A percentile compares a stretch with the other conserved stretches of the same genome.
Evolutionary conservation across 106 monocot genomes (phyloP).

Genomic region (Allium fistulosum): DNA sequence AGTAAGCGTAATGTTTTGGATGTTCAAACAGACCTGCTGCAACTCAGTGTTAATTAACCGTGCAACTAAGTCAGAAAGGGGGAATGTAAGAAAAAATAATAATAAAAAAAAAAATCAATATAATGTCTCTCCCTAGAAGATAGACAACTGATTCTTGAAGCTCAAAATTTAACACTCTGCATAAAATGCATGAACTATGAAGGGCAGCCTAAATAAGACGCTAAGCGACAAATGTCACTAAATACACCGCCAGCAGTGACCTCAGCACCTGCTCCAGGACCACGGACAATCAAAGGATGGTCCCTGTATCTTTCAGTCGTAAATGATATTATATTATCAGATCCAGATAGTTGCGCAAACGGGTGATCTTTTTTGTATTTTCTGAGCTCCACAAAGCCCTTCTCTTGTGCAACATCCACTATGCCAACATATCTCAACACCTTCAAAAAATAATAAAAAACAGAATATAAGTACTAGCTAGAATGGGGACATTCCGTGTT

Average conservation of each 20-base stretch:
- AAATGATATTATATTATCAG: conserved; percentile 97
- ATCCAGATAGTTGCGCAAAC: conserved; percentile 91
- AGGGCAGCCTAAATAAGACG: conserved; percentile 87
- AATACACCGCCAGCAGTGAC: conserved; percentile 94
- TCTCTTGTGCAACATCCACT: conserved; percentile 48
- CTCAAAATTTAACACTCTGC: not conserved
- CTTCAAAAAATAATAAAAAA: conserved; percentile 14
- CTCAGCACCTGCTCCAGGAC: conserved; percentile 87
- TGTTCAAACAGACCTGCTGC: too few species aligned
- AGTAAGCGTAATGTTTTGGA: too few species aligned
- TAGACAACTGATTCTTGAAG: not conserved
- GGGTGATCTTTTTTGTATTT: conserved; percentile 79
- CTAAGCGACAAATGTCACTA: conserved; percentile 80
- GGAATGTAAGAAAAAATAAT: too few species aligned
- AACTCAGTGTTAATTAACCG: too few species aligned
- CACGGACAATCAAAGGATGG: conserved; percentile 87
- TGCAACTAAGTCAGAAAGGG: too few species aligned
- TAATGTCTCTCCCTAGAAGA: not conserved
- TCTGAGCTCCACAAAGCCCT: conserved; percentile 64
- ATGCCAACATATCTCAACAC: conserved; percentile 93
- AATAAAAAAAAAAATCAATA: too few species aligned
- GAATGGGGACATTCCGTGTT: not conserved
- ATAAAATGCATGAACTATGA: conserved; percentile 19
- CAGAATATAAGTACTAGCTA: not conserved
- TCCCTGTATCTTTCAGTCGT: conserved; percentile 79